phyloP scores from a whole-genome alignment of 106 monocot genomes.

The Phalaenopsis equestris region DNA sequence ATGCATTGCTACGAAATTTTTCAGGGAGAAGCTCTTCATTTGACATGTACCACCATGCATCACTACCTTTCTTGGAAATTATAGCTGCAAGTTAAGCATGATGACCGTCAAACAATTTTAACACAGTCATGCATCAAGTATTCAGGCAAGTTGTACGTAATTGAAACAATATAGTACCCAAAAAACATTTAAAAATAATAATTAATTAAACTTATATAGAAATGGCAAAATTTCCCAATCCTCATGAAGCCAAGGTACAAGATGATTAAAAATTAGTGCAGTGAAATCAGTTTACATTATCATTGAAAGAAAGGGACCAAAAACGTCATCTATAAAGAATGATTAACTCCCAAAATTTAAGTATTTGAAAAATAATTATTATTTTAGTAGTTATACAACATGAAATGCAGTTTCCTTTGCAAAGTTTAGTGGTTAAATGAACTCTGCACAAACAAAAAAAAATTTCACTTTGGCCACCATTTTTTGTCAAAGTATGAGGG shows the following conservation, averaged over 20 bases:
- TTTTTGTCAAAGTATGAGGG: neutral
- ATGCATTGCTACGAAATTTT: conserved; percentile 63
- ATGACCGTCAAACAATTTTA: neutral
- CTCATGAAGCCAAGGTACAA: neutral
- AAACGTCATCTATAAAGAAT: neutral
- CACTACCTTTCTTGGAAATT: conserved; percentile 69
- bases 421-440: neutral
- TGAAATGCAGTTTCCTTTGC: neutral
- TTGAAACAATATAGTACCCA: neutral
- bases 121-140: neutral
- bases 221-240: neutral
- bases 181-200: neutral
- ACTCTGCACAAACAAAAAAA: neutral
- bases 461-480: neutral
- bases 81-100: conserved; percentile 40
- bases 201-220: neutral
- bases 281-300: neutral
- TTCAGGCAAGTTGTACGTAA: neutral
- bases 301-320: neutral
- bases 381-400: neutral
- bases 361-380: neutral
- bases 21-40: conserved; percentile 91
- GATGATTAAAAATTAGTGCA: neutral
- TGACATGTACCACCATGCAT: conserved; percentile 99
- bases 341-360: neutral